Evolutionary conservation across 208 protist genomes (phyloP), one percentile per base, ranked within the genome.

Genomic region (Wallacemonas rigidus): DNA sequence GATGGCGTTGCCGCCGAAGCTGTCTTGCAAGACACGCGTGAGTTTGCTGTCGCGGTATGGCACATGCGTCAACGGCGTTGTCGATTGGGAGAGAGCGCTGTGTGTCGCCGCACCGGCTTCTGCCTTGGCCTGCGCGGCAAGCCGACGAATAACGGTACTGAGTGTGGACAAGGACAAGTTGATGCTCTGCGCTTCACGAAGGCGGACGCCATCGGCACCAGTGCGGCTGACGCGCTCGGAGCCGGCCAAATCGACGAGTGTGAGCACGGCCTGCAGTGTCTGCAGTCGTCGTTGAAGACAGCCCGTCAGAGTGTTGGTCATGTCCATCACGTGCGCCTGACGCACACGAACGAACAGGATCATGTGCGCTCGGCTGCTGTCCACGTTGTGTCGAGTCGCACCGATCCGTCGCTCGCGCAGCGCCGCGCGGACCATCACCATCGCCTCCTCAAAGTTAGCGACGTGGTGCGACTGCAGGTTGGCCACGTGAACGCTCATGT

Each of bases 171-270:
- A 88, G 15, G 94, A 98, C 12, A 89, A 71, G 79, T 98, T 98
- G 81, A 98, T 98, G 40, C 72, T 73, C 67, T 90, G 83, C 2
- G 94, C 91, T 72, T 99, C 95, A 58, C 90, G 81, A 11, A 97
- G 67, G 3, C 76, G 80, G 9, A 72, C 17, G 40, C 94, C 92
- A 43, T 87, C 75, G 7, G 90, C 94, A 15, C 90, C 83, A 1
- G 90, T 93, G 69, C 88, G 77, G 9, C 82, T 80, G 11, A 96
- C 85, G 7, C 91, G 77, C 72, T 99, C 96, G n/a, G 79, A 92
- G 12, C 97, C 97, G 0, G 96, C 97, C 11, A 99, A 79, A 76
- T 99, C 97, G 5, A 97, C 93, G 38, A 98, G 61, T 41, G 85
- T 94, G 38, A 98, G 76, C 1, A 90, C 71, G 7, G 87, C 79